Evolutionary conservation across 2,329 filamentous ascomycete species (phyloP), one percentile per base, ranked within the genome.

Genomic region (Trichophyton verrucosum): DNA sequence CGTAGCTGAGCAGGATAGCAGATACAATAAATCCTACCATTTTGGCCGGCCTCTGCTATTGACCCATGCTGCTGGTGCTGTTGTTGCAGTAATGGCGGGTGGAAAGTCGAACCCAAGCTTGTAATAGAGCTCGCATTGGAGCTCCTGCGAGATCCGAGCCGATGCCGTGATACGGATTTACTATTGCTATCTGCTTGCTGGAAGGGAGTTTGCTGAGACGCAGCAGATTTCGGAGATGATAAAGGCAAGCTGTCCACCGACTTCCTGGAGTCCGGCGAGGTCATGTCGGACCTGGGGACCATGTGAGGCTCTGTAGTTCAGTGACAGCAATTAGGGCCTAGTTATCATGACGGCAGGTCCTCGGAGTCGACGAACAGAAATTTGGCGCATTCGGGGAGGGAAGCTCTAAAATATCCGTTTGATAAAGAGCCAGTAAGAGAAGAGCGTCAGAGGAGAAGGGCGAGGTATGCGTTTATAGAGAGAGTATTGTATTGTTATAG

Each of bases 61-160:
- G 83, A 80, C 76, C 77, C 82, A 78, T 75, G 74, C 63, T 36
- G 27, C 3, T 53, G 49, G 2, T 36, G 51, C n/a, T 55, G 51
- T 8, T 55, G 51, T 4, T 80, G 73, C 73, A 80, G 55, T 11
- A 56, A 67, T 69, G 83, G 82, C 7, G 83, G 85, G 70, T 96
- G 90, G 63, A 95, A 77, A 40, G 84, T 81, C n/a, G 90, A 90
- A 63, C 91, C 91, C 71, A 95, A 85, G 36, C 91, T 96, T 70
- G 86, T 85, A 67, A 92, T 84, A 22, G 92, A 96, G 78, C 91
- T 95, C 51, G 91, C 86, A 27, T 86, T 88, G 60, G 94, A 97
- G 64, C 85, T 88, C 73, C 91, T 82, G 70, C 91, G 74, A 65
- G 73, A 69, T 63, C 71, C 70, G 65, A 68, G 68, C 60, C 72